Evolutionary conservation across 352 stramenopile species (phyloP).

Genomic region (Phytophthora cactorum): DNA sequence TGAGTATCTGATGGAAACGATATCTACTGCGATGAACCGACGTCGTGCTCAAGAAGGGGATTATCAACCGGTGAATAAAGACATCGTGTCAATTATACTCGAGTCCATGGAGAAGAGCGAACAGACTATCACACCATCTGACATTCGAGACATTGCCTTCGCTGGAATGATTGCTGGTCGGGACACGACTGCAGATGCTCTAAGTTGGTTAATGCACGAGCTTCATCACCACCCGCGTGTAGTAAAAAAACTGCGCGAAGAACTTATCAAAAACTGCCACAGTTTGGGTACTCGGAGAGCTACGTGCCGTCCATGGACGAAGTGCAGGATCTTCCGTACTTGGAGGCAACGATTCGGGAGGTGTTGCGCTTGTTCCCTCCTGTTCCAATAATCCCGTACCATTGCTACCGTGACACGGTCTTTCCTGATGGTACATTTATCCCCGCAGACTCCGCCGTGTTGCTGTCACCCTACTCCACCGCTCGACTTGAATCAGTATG

Average conservation of each 20-base stretch:
- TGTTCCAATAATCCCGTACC: constrained; percentile 37
- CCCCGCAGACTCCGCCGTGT: constrained; percentile 19
- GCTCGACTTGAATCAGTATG: constrained; percentile 39
- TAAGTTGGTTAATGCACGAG: constrained; percentile 1
- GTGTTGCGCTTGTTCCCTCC: constrained; percentile 46
- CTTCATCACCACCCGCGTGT: background rate
- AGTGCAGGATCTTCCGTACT: constrained; percentile 16
- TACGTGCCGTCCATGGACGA: background rate
- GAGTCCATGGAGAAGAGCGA: background rate
- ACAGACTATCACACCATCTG: background rate
- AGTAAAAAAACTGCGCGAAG: background rate
- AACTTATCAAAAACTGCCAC: background rate
- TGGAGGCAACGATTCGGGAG: constrained; percentile 50
- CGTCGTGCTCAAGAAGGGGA: background rate
- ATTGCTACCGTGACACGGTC: constrained; percentile 41
- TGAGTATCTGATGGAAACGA: constrained; percentile 31
- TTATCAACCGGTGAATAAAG: constrained; percentile 35
- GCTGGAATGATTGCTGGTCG: background rate
- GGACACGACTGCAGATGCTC: constrained; percentile 3
- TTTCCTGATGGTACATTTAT: constrained; percentile 57
- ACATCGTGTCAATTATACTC: constrained; percentile 19
- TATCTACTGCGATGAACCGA: constrained; percentile 25
- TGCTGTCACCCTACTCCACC: constrained; percentile 37
- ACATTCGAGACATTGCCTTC: background rate
- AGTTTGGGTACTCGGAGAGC: background rate